Evolutionary conservation across 2,329 filamentous ascomycete species (phyloP), one percentile per base, ranked within the genome.

Genomic region (Stemphylium vesicarium): DNA sequence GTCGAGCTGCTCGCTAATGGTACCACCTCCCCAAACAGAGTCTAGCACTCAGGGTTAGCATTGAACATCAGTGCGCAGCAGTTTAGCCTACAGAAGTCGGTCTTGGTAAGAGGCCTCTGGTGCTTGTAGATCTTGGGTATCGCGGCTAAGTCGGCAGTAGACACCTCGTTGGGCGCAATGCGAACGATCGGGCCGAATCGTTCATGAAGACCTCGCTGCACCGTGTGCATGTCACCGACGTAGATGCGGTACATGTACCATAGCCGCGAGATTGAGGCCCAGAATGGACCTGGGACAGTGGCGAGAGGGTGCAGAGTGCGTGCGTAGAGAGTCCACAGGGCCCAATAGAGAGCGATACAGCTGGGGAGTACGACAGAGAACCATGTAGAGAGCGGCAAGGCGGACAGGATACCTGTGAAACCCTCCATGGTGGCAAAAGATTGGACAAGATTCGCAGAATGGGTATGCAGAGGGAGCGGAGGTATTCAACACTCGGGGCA

Each of bases 121-220:
- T 53, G 44, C 8, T 40, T 54, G 44, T 68, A 66, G 24, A 66
- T 63, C 11, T 54, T 43, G 2, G 47, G 32, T 10, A 50, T 13
- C 12, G 47, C 39, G 6, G 31, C 16, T 20, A 37, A 18, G 4
- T 50, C 47, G 5, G 47, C 39, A 20, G 39, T 50, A 4, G 47
- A 48, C 20, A 63, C 56, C 45, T 82, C 79, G 52, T 80, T 73
- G 2, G 81, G 80, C 1, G 72, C 75, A 42, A 81, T 69, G 9
- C 81, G 77, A 13, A 83, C 78, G 3, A 82, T 72, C 1, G 74
- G 71, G 4, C 81, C 80, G 39, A 63, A 63, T 26, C 46, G 37
- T 12, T 57, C 40, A 40, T 64, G 62, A 11, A 55, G 38, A 11
- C 22, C 12, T 13, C 56, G 53, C 24, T 56, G 52, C 4, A 47